Evolutionary conservation across 352 stramenopile species (phyloP).

Genomic region (Phytophthora pistaciae): DNA sequence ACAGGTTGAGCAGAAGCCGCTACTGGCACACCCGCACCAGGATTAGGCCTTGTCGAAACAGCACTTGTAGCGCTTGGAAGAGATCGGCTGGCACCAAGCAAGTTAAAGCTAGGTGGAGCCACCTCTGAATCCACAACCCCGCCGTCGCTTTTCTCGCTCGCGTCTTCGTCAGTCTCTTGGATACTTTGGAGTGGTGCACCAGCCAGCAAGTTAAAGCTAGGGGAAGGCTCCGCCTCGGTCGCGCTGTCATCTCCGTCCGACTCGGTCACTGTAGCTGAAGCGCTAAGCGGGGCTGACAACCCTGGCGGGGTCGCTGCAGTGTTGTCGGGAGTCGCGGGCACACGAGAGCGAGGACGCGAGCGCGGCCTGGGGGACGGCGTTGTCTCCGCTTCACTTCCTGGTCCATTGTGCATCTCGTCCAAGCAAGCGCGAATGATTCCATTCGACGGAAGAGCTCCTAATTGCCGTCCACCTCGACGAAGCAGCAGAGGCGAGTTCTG

Average conservation of each 20-base stretch:
- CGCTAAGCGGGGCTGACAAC: constrained; percentile 18
- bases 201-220: constrained; percentile 41
- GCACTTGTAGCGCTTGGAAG: constrained; percentile 1
- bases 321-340: background rate
- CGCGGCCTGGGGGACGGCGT: constrained; percentile 18
- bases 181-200: constrained; percentile 7
- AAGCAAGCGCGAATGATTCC: constrained; percentile 77
- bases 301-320: background rate
- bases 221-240: constrained; percentile 26
- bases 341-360: constrained; percentile 15
- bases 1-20: background rate
- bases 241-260: constrained; percentile 25
- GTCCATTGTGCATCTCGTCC: constrained; percentile 46
- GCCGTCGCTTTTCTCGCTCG: background rate
- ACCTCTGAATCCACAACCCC: constrained; percentile 5
- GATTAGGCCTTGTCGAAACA: background rate
- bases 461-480: constrained; percentile 45
- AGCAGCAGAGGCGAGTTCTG: constrained; percentile 43
- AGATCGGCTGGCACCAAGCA: constrained; percentile 14
- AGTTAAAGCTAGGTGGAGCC: constrained; percentile 27
- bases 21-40: background rate
- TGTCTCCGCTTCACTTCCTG: constrained; percentile 7
- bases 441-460: constrained; percentile 53
- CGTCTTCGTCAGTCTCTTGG: constrained; percentile 13
- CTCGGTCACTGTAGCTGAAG: constrained; percentile 16